These are phyloP conservation scores for Penicillium glabrum DNA, from an alignment of 2,329 filamentous ascomycete species.

Conservation along the genomic window DNA sequence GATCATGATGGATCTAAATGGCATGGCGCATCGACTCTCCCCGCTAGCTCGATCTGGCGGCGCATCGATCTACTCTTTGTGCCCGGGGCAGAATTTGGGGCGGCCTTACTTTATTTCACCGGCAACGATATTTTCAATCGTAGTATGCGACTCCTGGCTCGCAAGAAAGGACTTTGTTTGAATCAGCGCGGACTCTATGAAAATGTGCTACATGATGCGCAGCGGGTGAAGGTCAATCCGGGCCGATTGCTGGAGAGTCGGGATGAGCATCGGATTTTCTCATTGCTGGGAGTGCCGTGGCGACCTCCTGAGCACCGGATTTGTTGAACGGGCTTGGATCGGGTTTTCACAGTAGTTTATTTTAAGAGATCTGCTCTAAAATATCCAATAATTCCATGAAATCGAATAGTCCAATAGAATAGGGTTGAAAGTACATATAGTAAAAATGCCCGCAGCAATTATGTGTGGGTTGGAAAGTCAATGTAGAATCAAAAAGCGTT, in stretches of 20 bases:
- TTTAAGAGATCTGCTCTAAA: neutral
- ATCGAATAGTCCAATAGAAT: neutral
- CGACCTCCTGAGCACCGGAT: constrained; percentile 73
- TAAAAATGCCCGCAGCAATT: neutral
- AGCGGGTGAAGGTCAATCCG: constrained; percentile 60
- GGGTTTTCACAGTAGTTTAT: neutral
- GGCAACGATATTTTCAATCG: constrained; percentile 95
- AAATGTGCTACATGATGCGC: constrained; percentile 63
- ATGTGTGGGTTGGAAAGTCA: neutral
- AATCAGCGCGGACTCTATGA: constrained; percentile 81
- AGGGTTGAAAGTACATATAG: neutral
- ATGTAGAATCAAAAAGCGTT: neutral
- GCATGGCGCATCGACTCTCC: constrained; percentile 80
- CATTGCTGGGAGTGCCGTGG: constrained; percentile 80
- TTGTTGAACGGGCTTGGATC: constrained; percentile 51
- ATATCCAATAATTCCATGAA: neutral
- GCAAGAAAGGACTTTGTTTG: constrained; percentile 76
- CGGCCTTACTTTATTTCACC: constrained; percentile 90
- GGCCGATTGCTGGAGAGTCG: constrained; percentile 71
- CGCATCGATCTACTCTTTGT: constrained; percentile 84
- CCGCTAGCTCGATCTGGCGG: constrained; percentile 64
- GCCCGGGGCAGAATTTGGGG: constrained; percentile 75
- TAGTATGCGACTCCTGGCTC: constrained; percentile 75
- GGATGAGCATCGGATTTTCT: constrained; percentile 78
- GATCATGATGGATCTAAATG: constrained; percentile 69